Evolutionary conservation across 768 basidiomycete species (phyloP).

Genomic region (Panus rudis): DNA sequence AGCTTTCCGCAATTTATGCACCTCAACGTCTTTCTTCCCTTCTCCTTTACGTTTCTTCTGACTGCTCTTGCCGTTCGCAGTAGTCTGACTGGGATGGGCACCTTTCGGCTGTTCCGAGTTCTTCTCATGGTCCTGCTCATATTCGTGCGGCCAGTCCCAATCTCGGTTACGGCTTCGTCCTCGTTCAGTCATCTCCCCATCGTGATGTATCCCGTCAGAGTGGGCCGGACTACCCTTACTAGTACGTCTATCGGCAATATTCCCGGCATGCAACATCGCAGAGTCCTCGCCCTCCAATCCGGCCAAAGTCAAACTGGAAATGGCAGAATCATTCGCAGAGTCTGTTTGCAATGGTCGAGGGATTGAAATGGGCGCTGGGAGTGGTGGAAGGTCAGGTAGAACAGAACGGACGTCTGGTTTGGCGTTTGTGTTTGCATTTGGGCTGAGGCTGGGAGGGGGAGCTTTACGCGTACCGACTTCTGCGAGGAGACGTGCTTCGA

Average conservation of each 20-base stretch:
- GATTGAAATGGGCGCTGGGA: conserved; percentile 35
- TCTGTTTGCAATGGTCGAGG: conserved; percentile 20
- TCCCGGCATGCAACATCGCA: conserved; percentile 9
- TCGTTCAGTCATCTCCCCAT: conserved; percentile 1
- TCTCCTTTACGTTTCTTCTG: conserved; percentile 9
- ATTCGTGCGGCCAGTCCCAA: too few relatives aligned
- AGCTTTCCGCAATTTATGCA: conserved; percentile 32
- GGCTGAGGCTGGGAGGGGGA: conserved; percentile 16
- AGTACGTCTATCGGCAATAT: too few relatives aligned
- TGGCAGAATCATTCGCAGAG: conserved; percentile 38
- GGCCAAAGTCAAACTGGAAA: conserved; percentile 39
- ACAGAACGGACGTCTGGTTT: conserved; percentile 31
- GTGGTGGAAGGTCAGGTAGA: too few relatives aligned
- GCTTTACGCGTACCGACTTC: conserved; percentile 64
- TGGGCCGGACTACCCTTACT: neutral
- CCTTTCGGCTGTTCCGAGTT: neutral
- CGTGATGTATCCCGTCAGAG: neutral
- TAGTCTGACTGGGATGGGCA: neutral
- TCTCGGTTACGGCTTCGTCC: conserved; percentile 7
- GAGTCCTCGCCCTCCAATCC: conserved; percentile 19
- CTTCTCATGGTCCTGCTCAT: neutral
- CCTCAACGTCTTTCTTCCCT: conserved; percentile 28
- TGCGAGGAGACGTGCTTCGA: conserved; percentile 59
- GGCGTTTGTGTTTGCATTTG: too few relatives aligned
- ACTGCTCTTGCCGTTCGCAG: conserved; percentile 20